Conservation (phyloP, 2,329 filamentous ascomycete species). For the Thielaviopsis punctulata region DNA sequence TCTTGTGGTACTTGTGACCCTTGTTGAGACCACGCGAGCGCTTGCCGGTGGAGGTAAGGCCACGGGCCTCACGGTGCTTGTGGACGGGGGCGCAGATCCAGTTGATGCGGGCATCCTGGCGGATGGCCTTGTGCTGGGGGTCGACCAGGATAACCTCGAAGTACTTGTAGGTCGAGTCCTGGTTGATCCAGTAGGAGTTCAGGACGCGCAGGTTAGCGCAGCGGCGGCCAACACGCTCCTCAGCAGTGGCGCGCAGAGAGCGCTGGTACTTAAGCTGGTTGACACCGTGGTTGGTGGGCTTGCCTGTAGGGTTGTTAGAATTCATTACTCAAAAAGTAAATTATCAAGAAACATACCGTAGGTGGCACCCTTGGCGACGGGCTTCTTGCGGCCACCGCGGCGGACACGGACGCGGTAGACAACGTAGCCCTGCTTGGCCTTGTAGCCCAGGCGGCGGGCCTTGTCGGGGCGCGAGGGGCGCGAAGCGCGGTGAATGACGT, state of each 20-base stretch:
- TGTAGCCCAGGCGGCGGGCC: slow-evolving; percentile 99
- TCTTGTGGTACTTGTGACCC: slow-evolving; percentile 99
- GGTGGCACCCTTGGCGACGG: slow-evolving; percentile 92
- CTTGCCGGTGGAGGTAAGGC: slow-evolving; percentile 97
- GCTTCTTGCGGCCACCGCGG: slow-evolving; percentile 96
- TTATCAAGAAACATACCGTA: slow-evolving; percentile 52
- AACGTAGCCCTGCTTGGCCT: slow-evolving; percentile 99
- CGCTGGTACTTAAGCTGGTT: slow-evolving; percentile 99
- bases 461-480: slow-evolving; percentile 98
- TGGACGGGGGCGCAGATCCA: slow-evolving; percentile 99
- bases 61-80: slow-evolving; percentile 99
- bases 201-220: slow-evolving; percentile 98
- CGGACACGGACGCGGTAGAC: slow-evolving; percentile 98
- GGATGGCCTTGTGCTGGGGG: slow-evolving; percentile 99
- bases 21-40: slow-evolving; percentile 98
- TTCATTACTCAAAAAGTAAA: not conserved
- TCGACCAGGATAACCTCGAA: slow-evolving; percentile 99
- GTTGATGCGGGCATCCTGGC: slow-evolving; percentile 97
- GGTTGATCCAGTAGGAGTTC: slow-evolving; percentile 99
- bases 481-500: slow-evolving; percentile 98
- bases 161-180: slow-evolving; percentile 99
- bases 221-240: slow-evolving; percentile 98
- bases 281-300: slow-evolving; percentile 99
- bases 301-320: slow-evolving; percentile 44
- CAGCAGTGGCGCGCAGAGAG: slow-evolving; percentile 90